Base-by-base conservation (phyloP, 495 filamentous ascomycete species). In the Penicillium verhagenii region DNA sequence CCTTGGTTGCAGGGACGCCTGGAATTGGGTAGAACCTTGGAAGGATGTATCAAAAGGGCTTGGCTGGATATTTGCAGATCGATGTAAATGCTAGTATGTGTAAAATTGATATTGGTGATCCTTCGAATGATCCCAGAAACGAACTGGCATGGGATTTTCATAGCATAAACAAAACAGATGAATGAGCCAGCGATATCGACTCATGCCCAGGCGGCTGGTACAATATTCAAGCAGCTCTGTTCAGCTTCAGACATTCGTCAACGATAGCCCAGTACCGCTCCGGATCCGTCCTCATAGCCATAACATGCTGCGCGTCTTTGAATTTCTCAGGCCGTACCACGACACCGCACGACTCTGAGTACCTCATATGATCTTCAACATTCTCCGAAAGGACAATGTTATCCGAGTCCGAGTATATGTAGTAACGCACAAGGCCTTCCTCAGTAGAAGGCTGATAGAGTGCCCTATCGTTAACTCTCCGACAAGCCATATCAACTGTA, bases 351-450 rank as follows among this genome's bases (percentile, higher is more conserved):
- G 60, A 40, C 56, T 73, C 70, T 13, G 75, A 68, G 16, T 71
- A 60, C 19, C 53, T 53, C 0, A 76, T 75, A 66, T 80, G 76
- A 10, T 46, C 60, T 60, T 80, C 77, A 13, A 77, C 69, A 52
- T 77, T 69, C 25, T 50, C 54, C 45, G 53, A 68, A 24, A 67
- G 52, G 6, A 78, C 66, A 52, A 80, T 60, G 5, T 72, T 69
- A 65, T 80, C 77, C 3, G 54, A 35, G 42, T 77, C 67, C 5
- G 74, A 77, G 29, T 80, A 80, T 8, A 80, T 70, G 55, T 80
- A 80, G 51, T 72, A 76, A 24, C 66, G 65, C 18, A 53, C 58
- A 21, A 52, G 53, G 6, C 44, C 47, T 14, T 59, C 46, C 6
- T 56, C 50, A 8, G 46, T 47, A 23, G 56, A 57, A 56, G 14